Conservation (phyloP, 768 basidiomycete species). For the Leucosporidium creatinivorum region DNA sequence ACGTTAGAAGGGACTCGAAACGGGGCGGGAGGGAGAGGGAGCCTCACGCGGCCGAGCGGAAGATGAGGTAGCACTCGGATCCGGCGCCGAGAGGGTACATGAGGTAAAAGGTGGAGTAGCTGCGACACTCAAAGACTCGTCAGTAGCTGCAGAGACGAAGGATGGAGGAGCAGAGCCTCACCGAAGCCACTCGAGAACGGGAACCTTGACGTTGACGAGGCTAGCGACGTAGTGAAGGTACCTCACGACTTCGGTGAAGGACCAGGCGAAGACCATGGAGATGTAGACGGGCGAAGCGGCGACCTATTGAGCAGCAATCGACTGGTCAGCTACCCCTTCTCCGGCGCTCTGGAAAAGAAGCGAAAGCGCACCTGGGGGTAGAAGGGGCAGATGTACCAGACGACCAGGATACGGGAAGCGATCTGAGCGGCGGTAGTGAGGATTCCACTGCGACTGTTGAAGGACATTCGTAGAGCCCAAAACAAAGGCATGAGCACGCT, state of each 20-base stretch:
- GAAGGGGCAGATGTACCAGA: slow-evolving; percentile 72
- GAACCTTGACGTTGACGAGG: slow-evolving; percentile 53
- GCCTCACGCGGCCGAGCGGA: slow-evolving; percentile 58
- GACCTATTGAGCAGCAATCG: slow-evolving; percentile 43
- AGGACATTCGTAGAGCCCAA: too few species aligned
- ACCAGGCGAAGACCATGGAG: slow-evolving; percentile 90
- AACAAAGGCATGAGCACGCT: slow-evolving; percentile 46
- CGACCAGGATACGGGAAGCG: slow-evolving; percentile 67
- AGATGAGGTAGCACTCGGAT: slow-evolving; percentile 79
- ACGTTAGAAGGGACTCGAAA: slow-evolving; percentile 14
- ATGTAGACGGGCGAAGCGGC: slow-evolving; percentile 68
- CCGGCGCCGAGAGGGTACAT: slow-evolving; percentile 90
- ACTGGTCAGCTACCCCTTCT: not conserved
- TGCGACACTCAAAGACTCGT: slow-evolving; percentile 45
- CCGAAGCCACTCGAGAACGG: slow-evolving; percentile 42
- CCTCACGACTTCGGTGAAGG: slow-evolving; percentile 79
- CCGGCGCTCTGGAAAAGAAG: not conserved
- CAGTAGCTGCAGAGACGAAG: not conserved
- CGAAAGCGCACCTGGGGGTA: slow-evolving; percentile 52
- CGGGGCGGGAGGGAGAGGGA: slow-evolving; percentile 26
- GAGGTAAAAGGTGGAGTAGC: slow-evolving; percentile 88
- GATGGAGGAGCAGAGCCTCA: slow-evolving; percentile 16
- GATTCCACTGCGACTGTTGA: slow-evolving; percentile 53
- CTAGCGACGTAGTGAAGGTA: slow-evolving; percentile 76
- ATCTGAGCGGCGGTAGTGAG: slow-evolving; percentile 77